These are phyloP conservation scores for Aspergillus arachidicola DNA, from an alignment of 2,329 filamentous ascomycete genomes.

Conservation along the genomic window DNA sequence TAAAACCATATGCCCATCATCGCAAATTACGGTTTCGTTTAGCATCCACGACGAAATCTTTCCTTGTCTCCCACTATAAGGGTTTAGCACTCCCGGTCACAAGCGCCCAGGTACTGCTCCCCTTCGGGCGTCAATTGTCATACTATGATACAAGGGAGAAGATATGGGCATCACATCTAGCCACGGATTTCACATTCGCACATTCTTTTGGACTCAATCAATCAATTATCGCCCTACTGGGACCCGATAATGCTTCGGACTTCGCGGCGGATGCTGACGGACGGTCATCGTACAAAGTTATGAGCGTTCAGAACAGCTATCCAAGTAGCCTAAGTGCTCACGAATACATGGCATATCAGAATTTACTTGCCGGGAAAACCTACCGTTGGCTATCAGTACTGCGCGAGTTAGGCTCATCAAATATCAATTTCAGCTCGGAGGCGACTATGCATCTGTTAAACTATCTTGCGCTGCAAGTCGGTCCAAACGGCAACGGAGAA, in stretches of 20 bases:
- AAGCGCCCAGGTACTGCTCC: background rate
- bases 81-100: background rate
- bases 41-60: conserved; percentile 6
- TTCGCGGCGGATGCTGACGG: background rate
- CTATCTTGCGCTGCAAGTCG: background rate
- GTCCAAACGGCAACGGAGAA: background rate
- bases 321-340: background rate
- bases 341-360: conserved; percentile 5
- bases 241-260: background rate
- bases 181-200: background rate
- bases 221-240: background rate
- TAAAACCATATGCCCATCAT: background rate
- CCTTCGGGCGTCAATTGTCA: background rate
- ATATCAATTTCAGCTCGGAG: conserved; percentile 4
- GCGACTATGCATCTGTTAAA: background rate
- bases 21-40: background rate
- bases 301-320: background rate
- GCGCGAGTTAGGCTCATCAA: background rate
- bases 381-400: conserved; percentile 1
- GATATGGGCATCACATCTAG: background rate
- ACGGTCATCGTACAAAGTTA: conserved; percentile 1
- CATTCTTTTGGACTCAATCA: background rate
- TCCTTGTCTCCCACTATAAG: conserved; percentile 2
- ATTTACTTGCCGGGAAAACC: background rate
- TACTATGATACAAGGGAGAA: background rate